phyloP scores from a whole-genome alignment of 306 rosid species.

The Cajanus cajan region DNA sequence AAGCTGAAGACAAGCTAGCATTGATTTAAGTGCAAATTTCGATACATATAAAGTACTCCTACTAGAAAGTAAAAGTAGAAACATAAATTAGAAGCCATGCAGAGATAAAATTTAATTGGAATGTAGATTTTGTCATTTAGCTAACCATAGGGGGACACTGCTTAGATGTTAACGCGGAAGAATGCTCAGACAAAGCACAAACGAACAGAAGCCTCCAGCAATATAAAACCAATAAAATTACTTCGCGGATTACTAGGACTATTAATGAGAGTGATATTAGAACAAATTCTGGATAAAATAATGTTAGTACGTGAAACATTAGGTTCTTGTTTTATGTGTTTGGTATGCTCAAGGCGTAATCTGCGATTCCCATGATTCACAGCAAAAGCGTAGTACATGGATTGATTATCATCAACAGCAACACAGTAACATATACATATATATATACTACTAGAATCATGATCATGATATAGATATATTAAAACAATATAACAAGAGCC shows the following conservation, averaged over 20 bases:
- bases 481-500: not conserved
- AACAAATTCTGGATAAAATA: slow-evolving; percentile 9
- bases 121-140: slow-evolving; percentile 51
- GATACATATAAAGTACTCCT: not conserved
- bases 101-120: slow-evolving; percentile 36
- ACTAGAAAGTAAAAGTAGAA: not conserved
- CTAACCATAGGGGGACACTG: slow-evolving; percentile 37
- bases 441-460: not conserved
- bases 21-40: slow-evolving; percentile 17
- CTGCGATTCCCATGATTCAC: slow-evolving; percentile 36
- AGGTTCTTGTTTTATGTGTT: slow-evolving; percentile 49
- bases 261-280: slow-evolving; percentile 7
- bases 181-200: slow-evolving; percentile 46
- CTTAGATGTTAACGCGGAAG: slow-evolving; percentile 47
- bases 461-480: slow-evolving; percentile 22
- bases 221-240: slow-evolving; percentile 18
- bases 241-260: slow-evolving; percentile 39
- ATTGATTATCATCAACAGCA: slow-evolving; percentile 18
- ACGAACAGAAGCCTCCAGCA: slow-evolving; percentile 34
- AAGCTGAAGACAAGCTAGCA: not conserved
- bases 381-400: not conserved
- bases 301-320: slow-evolving; percentile 42
- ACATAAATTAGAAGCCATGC: slow-evolving; percentile 24
- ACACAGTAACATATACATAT: not conserved
- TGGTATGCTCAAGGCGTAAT: slow-evolving; percentile 51